Evolutionary conservation across 345 rosid species (phyloP).

Genomic region (Salix dunnii): DNA sequence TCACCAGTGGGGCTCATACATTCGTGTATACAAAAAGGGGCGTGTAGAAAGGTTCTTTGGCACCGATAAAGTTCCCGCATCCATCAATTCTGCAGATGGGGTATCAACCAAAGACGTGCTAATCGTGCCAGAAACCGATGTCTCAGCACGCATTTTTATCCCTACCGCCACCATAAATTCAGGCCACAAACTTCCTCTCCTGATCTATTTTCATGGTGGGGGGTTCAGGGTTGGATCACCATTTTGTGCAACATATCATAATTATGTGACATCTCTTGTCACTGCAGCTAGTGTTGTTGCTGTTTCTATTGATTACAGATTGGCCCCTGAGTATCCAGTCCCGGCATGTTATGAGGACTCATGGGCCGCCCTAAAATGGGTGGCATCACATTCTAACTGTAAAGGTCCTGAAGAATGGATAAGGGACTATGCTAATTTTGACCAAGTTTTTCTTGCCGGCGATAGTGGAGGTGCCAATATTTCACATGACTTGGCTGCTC

Average conservation of each 20-base stretch:
- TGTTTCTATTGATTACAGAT: conserved; percentile 37
- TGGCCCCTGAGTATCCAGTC: conserved; percentile 36
- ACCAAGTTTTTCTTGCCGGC: conserved; percentile 2
- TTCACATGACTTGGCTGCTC: background rate
- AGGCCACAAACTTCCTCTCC: conserved; percentile 29
- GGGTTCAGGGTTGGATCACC: conserved; percentile 28
- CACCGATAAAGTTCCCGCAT: conserved; percentile 18
- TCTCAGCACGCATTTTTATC: conserved; percentile 30
- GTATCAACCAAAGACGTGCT: conserved; percentile 36
- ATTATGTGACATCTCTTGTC: conserved; percentile 18
- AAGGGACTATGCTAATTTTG: background rate
- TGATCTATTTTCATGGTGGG: conserved; percentile 44
- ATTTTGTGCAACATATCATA: conserved; percentile 20
- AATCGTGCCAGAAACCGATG: conserved; percentile 12
- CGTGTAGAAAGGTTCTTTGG: conserved; percentile 33
- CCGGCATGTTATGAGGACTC: conserved; percentile 41
- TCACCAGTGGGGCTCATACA: conserved; percentile 17
- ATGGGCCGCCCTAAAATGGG: conserved; percentile 43
- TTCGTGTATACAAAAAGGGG: conserved; percentile 31
- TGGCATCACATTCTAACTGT: conserved; percentile 26
- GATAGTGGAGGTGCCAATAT: conserved; percentile 13
- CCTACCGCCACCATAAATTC: conserved; percentile 5
- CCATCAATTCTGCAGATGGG: conserved; percentile 9
- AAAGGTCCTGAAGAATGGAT: conserved; percentile 18
- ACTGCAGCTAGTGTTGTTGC: conserved; percentile 21